Percentiles rank a stretch among this genome's conserved stretches.
Conservation (phyloP, 2,329 filamentous ascomycete species). For the Cytospora paraplurivora region DNA sequence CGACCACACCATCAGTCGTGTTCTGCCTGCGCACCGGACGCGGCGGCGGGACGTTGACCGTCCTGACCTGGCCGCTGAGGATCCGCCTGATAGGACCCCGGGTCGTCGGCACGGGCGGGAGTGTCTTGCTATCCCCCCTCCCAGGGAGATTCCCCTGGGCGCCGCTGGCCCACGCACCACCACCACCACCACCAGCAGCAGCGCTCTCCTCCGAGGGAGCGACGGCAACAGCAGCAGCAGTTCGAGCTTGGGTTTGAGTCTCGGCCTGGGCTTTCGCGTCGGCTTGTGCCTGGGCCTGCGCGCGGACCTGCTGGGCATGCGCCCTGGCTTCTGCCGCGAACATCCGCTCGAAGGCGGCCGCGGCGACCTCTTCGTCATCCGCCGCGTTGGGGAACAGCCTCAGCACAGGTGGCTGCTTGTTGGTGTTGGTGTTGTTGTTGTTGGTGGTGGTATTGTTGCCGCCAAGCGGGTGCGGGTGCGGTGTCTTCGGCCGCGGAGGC, state of each 20-base stretch:
- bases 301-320: conserved; percentile 15
- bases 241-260: conserved; percentile 9
- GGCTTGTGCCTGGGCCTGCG: conserved; percentile 8
- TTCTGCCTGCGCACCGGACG: conserved; percentile 17
- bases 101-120: conserved; percentile 8
- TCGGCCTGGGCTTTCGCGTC: conserved; percentile 1
- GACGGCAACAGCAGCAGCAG: background rate
- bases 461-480: background rate
- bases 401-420: conserved; percentile 12
- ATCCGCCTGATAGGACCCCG: conserved; percentile 20
- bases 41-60: conserved; percentile 22
- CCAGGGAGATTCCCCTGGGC: no score
- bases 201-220: no score
- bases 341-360: conserved; percentile 25
- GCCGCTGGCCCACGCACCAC: background rate
- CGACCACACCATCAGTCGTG: conserved; percentile 14
- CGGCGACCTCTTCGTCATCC: conserved; percentile 26
- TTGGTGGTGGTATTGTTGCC: no score
- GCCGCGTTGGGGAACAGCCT: conserved; percentile 25
- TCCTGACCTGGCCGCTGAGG: conserved; percentile 27
- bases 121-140: conserved; percentile 7
- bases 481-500: conserved; percentile 21
- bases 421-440: background rate
- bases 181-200: no score
- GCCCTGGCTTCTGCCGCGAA: conserved; percentile 26